Base-by-base conservation (phyloP, 495 filamentous ascomycete species). In the Penicillium cinerascens region DNA sequence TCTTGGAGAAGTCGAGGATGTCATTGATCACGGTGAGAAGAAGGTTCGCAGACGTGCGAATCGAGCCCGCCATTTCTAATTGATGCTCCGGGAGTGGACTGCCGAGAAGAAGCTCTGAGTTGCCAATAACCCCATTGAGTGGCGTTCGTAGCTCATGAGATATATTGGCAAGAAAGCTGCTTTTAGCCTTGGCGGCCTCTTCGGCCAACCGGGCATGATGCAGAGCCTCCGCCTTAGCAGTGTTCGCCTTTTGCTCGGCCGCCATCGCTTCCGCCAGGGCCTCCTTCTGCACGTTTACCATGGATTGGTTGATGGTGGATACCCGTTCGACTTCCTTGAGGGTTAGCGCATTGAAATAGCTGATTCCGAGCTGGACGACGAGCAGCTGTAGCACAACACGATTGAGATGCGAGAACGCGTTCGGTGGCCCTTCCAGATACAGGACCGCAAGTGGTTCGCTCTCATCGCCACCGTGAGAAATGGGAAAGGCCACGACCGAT, bases 1-100 rank as follows among this genome's bases (percentile, higher is more conserved):
- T 82, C 63, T 91, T 88, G 36, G 88, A 91, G 61, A 91, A 93
- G 68, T 95, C 90, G 3, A 95, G 75, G 25, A 95, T 90, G 58
- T 95, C 89, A 64, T 95, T 93, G 74, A 95, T 95, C 50, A 95
- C 85, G 2, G 86, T 88, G 13, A 93, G 77, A 1, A 95, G 73
- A n/a, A 91, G 83, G 59, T 93, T 88, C 1, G 88, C 90, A 49
- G 89, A 95, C n/a, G 92, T 83, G 3, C 87, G 77, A 56, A 93
- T 92, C 15, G 87, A 90, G 60, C 92, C 88, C 9, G 88, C 87
- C 76, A 89, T 91, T 63, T 87, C 85, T 35, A 86, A 78, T 66
- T 95, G 89, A 64, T 93, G 87, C 49, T 76, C 79, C 49, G 83
- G 84, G 47, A 95, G 74, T 35, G 71, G 71, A 47, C 85, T 91